These are phyloP conservation scores for Leccinellum albellum DNA, from an alignment of 768 basidiomycete species.

Conservation along the genomic window DNA sequence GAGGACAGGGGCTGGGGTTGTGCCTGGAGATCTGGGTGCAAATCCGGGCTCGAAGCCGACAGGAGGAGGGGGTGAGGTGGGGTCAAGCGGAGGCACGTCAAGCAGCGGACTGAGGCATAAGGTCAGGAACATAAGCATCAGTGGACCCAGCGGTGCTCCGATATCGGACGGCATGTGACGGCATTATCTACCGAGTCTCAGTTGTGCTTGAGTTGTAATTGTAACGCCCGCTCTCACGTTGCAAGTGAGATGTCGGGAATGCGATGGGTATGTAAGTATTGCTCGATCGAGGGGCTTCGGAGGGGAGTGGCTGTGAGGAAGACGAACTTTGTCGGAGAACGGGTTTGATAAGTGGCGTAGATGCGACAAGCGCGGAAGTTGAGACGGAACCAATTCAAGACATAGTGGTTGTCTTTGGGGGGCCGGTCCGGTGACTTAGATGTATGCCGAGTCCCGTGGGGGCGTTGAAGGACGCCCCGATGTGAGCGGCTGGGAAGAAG, in stretches of 20 bases:
- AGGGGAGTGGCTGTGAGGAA: constrained; percentile 6
- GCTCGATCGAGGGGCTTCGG: neutral
- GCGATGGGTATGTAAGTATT: constrained; percentile 1
- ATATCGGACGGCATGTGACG: constrained; percentile 28
- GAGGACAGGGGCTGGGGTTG: constrained; percentile 48
- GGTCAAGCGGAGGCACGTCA: constrained; percentile 23
- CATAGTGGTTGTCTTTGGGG: constrained; percentile 20
- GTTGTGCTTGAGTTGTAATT: constrained; percentile 11
- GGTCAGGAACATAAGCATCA: constrained; percentile 46
- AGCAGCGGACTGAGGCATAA: constrained; percentile 42
- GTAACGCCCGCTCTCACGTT: constrained; percentile 23
- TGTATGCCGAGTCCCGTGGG: constrained; percentile 6
- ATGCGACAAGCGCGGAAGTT: constrained; percentile 33
- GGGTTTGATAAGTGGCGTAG: constrained; percentile 31
- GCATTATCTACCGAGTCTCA: constrained; percentile 10
- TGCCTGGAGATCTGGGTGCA: constrained; percentile 43
- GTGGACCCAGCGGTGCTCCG: constrained; percentile 29
- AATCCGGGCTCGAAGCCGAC: constrained; percentile 13
- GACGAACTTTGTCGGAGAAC: constrained; percentile 20
- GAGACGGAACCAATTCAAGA: constrained; percentile 20
- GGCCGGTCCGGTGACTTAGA: constrained; percentile 7
- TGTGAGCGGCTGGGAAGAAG: constrained; percentile 10
- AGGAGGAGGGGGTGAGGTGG: constrained; percentile 12
- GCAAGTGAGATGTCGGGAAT: constrained; percentile 6
- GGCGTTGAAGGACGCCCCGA: constrained; percentile 11